Evolutionary conservation across 2,329 filamentous ascomycete genomes (phyloP).

Genomic region (Mycocentrospora acerina): DNA sequence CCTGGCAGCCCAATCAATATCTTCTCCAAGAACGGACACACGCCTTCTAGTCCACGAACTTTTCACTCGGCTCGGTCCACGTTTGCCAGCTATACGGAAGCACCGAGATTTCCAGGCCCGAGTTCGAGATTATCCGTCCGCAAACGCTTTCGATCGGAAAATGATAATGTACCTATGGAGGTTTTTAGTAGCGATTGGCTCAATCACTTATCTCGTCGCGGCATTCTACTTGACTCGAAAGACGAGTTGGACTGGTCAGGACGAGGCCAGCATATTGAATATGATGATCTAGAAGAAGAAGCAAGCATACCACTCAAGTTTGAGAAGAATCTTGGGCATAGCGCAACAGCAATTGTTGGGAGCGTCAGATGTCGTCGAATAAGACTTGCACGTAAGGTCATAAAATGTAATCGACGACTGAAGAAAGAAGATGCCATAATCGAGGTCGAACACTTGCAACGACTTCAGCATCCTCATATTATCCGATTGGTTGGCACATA

Average conservation of each 20-base stretch:
- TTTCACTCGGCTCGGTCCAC: slow-evolving; percentile 2
- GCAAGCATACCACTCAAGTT: slow-evolving; percentile 3
- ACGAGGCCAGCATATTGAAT: slow-evolving; percentile 15
- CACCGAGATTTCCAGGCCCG: neutral
- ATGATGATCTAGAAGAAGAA: slow-evolving; percentile 2
- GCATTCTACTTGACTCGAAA: slow-evolving; percentile 5
- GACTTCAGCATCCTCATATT: slow-evolving; percentile 15
- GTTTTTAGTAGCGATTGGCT: slow-evolving; percentile 8
- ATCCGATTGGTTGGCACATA: slow-evolving; percentile 19
- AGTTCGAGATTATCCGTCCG: neutral
- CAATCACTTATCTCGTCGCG: neutral
- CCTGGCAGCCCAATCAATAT: neutral
- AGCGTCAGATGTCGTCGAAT: slow-evolving; percentile 19
- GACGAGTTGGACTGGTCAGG: slow-evolving; percentile 12
- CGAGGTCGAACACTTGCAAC: slow-evolving; percentile 18
- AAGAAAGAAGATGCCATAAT: neutral
- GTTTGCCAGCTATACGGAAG: slow-evolving; percentile 3
- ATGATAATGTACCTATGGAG: no score
- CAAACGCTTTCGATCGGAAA: no score
- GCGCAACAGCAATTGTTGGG: slow-evolving; percentile 13
- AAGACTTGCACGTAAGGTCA: slow-evolving; percentile 15
- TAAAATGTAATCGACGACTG: slow-evolving; percentile 9
- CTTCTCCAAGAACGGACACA: neutral
- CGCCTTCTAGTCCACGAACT: slow-evolving; percentile 1
- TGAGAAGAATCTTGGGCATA: slow-evolving; percentile 6